Base-by-base conservation (phyloP, 441 rosid genomes). In the Biscutella auriculata region DNA sequence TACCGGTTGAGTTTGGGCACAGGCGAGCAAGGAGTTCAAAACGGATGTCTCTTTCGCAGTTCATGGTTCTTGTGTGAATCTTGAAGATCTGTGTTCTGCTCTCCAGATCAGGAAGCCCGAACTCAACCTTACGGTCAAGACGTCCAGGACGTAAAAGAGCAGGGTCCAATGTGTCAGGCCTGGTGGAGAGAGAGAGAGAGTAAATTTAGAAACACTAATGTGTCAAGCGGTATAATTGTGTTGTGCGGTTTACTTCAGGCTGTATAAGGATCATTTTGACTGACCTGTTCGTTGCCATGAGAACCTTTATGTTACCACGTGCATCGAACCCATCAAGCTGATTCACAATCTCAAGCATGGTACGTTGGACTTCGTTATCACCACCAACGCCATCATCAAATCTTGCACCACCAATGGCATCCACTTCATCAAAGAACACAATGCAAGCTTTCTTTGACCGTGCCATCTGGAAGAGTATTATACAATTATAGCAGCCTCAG, bases 261-360 rank as follows among this genome's bases (percentile, higher is more conserved):
- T 57, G 11, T n/a, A 11, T 42, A 8, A 23, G 41, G 29, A 6
- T 17, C n/a, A 41, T 3, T 43, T 28, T 30, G 26, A 19, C 60
- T 53, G 8, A 84, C 96, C 96, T 88, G 80, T 92, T 92, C 43
- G 98, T 88, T 43, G 97, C 97, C 97, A 92, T 92, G 6, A 92
- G 77, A 25, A 92, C 98, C 76, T 92, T 92, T 63, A 92, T 92
- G 78, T 88, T 92, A 60, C 98, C 98, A 21, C 98, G 92, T 21
- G 98, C 98, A 4, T 92, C 98, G 19, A 92, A 92, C 25, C 98
- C 98, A 76, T 92, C 98, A 56, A 92, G 94, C 72, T 92, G 98
- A 60, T 92, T 88, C 25, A 92, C 97, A 32, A 92, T 92, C 76
- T 92, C 97, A 75, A 92, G 97, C 98, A 92, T 92, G 8, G 98